These are phyloP conservation scores for Fomitopsis schrenkii DNA, from an alignment of 1,284 basidiomycete genomes.

Conservation along the genomic window DNA sequence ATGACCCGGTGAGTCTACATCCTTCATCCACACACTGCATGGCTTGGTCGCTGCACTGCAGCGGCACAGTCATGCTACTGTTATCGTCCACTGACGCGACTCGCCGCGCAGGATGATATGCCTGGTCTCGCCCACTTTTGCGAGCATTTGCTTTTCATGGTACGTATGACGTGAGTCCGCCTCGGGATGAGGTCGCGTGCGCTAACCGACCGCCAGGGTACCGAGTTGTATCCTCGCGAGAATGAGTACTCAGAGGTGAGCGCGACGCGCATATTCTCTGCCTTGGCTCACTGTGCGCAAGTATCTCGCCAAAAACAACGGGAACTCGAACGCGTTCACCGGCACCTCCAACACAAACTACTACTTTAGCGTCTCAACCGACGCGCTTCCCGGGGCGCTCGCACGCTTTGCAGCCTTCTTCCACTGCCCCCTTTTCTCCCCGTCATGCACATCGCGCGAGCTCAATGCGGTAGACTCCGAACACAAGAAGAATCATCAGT, in stretches of 20 bases:
- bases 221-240: constrained; percentile 81
- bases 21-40: not conserved
- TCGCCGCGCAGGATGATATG: constrained; percentile 62
- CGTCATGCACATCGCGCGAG: constrained; percentile 91
- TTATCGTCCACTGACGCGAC: not conserved
- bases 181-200: not conserved
- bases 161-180: constrained; percentile 28
- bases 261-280: not conserved
- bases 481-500: constrained; percentile 96
- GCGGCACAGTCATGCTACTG: not conserved
- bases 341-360: constrained; percentile 94
- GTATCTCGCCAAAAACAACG: constrained; percentile 90
- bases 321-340: constrained; percentile 92
- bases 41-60: not conserved
- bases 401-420: constrained; percentile 95
- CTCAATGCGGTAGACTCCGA: constrained; percentile 98
- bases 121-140: constrained; percentile 90
- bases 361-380: constrained; percentile 88
- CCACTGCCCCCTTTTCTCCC: constrained; percentile 86
- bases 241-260: constrained; percentile 86
- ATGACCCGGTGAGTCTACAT: constrained; percentile 74
- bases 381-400: constrained; percentile 82
- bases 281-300: constrained; percentile 24
- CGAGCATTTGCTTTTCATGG: constrained; percentile 97
- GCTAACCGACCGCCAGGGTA: constrained; percentile 47